phyloP scores from a whole-genome alignment of 1,139 yeast genomes.

The Kodamaea arcana region DNA sequence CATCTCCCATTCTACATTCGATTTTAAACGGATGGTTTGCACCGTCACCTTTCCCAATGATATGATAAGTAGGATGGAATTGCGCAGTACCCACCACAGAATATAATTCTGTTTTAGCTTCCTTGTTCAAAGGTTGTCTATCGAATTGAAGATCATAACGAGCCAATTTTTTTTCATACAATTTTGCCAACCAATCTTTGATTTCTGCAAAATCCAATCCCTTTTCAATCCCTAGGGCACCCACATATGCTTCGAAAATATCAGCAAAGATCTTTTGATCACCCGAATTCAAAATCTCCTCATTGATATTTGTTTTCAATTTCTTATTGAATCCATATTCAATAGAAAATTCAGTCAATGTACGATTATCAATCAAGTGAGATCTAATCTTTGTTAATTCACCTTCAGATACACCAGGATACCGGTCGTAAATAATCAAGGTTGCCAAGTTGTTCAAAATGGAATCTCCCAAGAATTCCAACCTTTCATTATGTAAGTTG shows the following conservation, averaged over 20 bases:
- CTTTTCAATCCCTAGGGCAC: constrained; percentile 69
- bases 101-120: constrained; percentile 77
- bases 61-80: constrained; percentile 60
- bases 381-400: constrained; percentile 70
- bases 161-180: constrained; percentile 37
- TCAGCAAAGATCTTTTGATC: constrained; percentile 67
- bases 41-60: constrained; percentile 29
- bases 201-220: constrained; percentile 45
- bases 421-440: constrained; percentile 56
- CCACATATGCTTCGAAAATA: constrained; percentile 87
- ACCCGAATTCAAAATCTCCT: constrained; percentile 45
- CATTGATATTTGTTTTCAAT: constrained; percentile 47
- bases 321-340: constrained; percentile 65
- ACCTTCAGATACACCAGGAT: constrained; percentile 79
- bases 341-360: constrained; percentile 66
- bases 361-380: constrained; percentile 67
- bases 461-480: constrained; percentile 93
- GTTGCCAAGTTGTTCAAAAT: constrained; percentile 73
- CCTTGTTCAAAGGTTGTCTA: constrained; percentile 37
- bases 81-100: constrained; percentile 76
- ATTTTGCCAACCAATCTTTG: constrained; percentile 54
- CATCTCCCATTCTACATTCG: constrained; percentile 60
- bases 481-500: constrained; percentile 75
- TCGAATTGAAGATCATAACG: constrained; percentile 25
- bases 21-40: constrained; percentile 51